phyloP scores from a whole-genome alignment of 2,329 filamentous ascomycete species.

The Chrysoporthe cubensis region DNA sequence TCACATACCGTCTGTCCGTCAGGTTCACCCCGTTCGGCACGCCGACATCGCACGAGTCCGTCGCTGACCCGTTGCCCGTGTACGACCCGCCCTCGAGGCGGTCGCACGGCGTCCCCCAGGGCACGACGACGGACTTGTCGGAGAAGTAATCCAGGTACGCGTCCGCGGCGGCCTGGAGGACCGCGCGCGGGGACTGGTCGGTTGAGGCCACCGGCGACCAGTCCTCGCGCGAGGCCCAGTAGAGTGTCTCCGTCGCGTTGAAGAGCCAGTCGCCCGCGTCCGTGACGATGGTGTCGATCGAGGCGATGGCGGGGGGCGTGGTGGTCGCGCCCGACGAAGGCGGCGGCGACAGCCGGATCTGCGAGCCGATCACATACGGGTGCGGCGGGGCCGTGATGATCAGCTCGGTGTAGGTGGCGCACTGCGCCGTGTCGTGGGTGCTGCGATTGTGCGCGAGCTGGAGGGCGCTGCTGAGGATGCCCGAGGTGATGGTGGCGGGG shows the following conservation, averaged over 20 bases:
- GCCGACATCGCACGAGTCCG: conserved; percentile 41
- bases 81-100: conserved; percentile 44
- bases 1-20: conserved; percentile 33
- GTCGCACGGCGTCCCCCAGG: conserved; percentile 43
- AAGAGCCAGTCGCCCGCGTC: conserved; percentile 45
- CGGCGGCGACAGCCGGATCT: conserved; percentile 36
- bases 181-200: conserved; percentile 39
- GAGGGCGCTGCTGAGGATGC: conserved; percentile 40
- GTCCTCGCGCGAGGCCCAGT: conserved; percentile 40
- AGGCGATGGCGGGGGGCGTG: conserved; percentile 29
- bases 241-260: conserved; percentile 41
- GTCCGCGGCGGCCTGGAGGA: conserved; percentile 43
- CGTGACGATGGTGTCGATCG: conserved; percentile 40
- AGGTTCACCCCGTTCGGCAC: conserved; percentile 38
- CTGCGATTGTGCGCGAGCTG: conserved; percentile 43
- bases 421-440: conserved; percentile 42
- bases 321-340: conserved; percentile 7
- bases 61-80: conserved; percentile 37
- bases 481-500: conserved; percentile 35
- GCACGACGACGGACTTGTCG: conserved; percentile 42
- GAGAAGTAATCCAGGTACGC: conserved; percentile 44
- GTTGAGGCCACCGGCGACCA: conserved; percentile 40
- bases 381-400: conserved; percentile 37
- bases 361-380: conserved; percentile 44
- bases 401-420: conserved; percentile 44